Evolutionary conservation across 1,284 basidiomycete genomes (phyloP), one percentile per base, ranked within the genome.

Genomic region (Ceratobasidium sp.): DNA sequence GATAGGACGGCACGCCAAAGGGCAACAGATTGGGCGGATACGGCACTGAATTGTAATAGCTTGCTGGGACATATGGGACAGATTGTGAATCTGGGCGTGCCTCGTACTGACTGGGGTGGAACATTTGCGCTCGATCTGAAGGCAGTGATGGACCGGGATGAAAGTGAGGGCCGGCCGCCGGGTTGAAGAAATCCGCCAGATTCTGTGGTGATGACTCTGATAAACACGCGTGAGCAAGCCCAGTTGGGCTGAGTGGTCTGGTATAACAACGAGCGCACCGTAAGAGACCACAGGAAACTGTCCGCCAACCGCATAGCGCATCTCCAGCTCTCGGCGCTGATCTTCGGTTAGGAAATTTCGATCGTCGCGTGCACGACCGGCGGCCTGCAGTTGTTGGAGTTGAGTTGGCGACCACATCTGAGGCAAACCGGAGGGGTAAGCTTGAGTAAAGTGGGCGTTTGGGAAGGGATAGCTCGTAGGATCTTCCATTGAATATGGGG

Each of bases 161-260:
- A 47, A 65, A 65, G 32, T 65, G 62, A 1, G 47, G 10, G 13
- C 49, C 62, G 38, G 38, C 47, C 4, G 32, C 47, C 10, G 62
- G 62, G 62, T 54, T 65, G 62, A 65, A 65, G 53, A 65, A 65
- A 49, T 65, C 62, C 49, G 62, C 49, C 62, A 65, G 27, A 35
- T 53, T 54, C 62, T 65, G 62, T 3, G 58, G 58, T 38, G 62
- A 53, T 22, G 62, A 65, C 25, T 65, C 62, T 65, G 62, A 7
- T 7, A 20, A 27, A 25, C 55, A 31, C 22, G 27, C 7, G 29
- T 53, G 29, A 22, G 40, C 20, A 17, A 29, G 6, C 12, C 7
- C 13, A 35, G 32, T 20, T 43, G 25, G 42, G 38, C 49, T 35
- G 49, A 29, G 27, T n/a, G n/a, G n/a, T n/a, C n/a, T n/a, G n/a